Percentiles rank a stretch among this genome's conserved stretches.
phyloP scores from a whole-genome alignment of 202 grass and related monocot species.

The Carex sylvatica region DNA sequence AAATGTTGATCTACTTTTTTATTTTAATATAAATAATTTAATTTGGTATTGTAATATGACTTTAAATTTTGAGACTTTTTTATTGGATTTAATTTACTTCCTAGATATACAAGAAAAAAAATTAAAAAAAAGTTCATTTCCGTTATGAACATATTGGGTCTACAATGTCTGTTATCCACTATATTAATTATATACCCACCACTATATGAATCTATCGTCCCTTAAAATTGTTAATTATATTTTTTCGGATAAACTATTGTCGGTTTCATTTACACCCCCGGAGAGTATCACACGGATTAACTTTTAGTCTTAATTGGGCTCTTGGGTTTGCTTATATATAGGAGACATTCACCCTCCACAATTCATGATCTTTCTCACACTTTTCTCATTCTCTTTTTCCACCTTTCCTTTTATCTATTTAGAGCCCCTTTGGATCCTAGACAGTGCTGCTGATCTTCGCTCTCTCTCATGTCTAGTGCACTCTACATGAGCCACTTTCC shows the following conservation, averaged over 20 bases:
- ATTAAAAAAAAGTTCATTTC: too few species aligned
- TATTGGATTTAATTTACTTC: too few species aligned
- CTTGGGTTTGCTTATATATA: conserved; percentile 68
- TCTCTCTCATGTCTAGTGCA: conserved; percentile 50
- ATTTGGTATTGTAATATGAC: too few species aligned
- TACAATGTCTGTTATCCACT: too few species aligned
- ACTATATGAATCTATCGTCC: too few species aligned
- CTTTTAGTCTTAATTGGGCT: conserved; percentile 35
- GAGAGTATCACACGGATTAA: conserved; percentile 32
- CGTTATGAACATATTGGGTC: too few species aligned
- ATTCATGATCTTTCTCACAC: conserved; percentile 44
- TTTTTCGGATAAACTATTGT: neutral
- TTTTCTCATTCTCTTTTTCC: conserved; percentile 32
- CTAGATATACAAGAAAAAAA: too few species aligned
- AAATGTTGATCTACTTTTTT: too few species aligned
- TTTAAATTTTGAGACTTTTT: too few species aligned
- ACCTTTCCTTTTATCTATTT: conserved; percentile 11
- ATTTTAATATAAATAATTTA: too few species aligned
- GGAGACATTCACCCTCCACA: conserved; percentile 21
- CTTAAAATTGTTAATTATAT: too few species aligned
- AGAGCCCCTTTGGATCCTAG: neutral
- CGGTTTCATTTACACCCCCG: neutral
- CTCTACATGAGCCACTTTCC: conserved; percentile 85
- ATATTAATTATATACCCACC: too few species aligned
- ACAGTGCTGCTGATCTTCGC: conserved; percentile 14